Percentiles rank a stretch among this genome's conserved stretches.
These are phyloP conservation scores for Stephania cephalantha DNA, from an alignment of 164 flowering plant species.

Conservation along the genomic window DNA sequence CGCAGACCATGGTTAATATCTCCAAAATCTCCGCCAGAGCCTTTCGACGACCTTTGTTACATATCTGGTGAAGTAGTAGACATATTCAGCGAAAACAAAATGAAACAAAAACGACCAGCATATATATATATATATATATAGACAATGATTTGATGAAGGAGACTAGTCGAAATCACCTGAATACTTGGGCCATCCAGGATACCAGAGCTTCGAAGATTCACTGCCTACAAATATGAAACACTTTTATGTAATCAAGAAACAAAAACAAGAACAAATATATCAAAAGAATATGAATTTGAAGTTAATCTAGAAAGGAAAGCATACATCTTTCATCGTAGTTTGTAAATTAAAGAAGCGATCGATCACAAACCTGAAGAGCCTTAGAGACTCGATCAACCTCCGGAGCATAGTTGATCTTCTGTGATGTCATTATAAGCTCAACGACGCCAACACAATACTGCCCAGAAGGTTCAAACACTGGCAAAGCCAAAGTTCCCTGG, in stretches of 20 bases:
- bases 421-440: constrained; percentile 89
- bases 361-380: constrained; percentile 84
- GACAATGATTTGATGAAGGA: neutral
- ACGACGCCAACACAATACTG: constrained; percentile 88
- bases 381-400: constrained; percentile 98
- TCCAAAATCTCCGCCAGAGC: constrained; percentile 90
- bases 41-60: constrained; percentile 82
- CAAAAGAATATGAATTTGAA: neutral
- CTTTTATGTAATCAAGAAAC: constrained; percentile 18
- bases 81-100: neutral
- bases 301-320: neutral
- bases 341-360: neutral
- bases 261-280: constrained; percentile 1
- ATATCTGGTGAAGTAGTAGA: constrained; percentile 41
- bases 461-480: constrained; percentile 87
- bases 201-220: constrained; percentile 83
- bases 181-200: constrained; percentile 60
- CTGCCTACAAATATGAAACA: constrained; percentile 71
- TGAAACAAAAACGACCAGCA: neutral
- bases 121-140: neutral
- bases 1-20: constrained; percentile 76
- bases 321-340: too few species aligned
- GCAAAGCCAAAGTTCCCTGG: constrained; percentile 85
- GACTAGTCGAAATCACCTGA: constrained; percentile 39
- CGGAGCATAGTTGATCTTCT: constrained; percentile 80